Percentiles rank a stretch among this genome's conserved stretches.
Conservation (phyloP, 2,329 filamentous ascomycete species). For the Colletotrichum sp. region DNA sequence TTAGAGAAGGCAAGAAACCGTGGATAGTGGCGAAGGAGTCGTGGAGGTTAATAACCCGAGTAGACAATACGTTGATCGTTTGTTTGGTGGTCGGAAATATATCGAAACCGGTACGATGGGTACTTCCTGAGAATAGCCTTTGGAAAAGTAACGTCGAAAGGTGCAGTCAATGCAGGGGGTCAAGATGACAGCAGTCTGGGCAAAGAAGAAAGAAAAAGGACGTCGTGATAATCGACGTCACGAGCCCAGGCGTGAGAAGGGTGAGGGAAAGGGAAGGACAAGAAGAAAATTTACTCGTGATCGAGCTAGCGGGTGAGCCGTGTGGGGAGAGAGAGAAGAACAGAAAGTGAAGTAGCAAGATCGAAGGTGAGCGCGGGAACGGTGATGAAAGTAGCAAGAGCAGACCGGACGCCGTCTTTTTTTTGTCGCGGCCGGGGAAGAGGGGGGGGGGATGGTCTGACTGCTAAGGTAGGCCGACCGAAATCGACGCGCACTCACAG, state of each 20-base stretch:
- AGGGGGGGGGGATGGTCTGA: neutral
- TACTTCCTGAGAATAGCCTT: neutral
- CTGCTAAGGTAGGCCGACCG: neutral
- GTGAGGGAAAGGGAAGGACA: neutral
- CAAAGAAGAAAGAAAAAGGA: neutral
- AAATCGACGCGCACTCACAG: neutral
- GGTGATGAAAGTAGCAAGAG: neutral
- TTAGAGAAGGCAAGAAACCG: neutral
- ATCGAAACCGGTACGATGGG: constrained; percentile 10
- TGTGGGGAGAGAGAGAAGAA: neutral
- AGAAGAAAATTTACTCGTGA: constrained; percentile 9
- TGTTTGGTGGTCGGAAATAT: neutral
- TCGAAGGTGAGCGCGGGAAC: neutral
- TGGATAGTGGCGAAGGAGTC: neutral
- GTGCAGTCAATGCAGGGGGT: constrained; percentile 15
- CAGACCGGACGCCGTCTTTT: neutral
- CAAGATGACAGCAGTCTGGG: neutral
- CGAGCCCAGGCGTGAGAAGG: neutral
- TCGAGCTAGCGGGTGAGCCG: neutral
- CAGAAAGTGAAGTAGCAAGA: neutral
- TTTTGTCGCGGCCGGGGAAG: neutral
- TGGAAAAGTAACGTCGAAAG: neutral
- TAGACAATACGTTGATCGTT: neutral
- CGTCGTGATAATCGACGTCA: neutral
- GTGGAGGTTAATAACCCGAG: neutral